A percentile compares a stretch with the other conserved stretches of the same genome.
Conservation (phyloP, 306 rosid species). For the Cucumis sativus region DNA sequence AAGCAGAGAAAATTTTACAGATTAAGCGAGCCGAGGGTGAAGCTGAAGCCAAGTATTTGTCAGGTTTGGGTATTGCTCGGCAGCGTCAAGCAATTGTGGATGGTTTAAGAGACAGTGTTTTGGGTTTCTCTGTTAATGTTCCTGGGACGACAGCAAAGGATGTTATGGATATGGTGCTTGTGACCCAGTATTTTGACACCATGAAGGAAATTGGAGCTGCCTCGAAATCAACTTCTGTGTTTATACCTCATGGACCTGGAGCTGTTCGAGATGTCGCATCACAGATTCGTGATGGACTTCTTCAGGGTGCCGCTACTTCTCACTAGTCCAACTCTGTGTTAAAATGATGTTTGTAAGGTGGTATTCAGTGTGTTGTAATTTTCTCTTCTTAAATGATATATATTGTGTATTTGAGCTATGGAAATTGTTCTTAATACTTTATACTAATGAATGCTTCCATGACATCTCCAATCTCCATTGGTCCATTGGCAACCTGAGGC, state of each 20-base stretch:
- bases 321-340: constrained; percentile 16
- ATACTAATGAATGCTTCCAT: background rate
- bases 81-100: constrained; percentile 95
- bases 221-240: constrained; percentile 87
- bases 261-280: constrained; percentile 77
- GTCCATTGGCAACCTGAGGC: background rate
- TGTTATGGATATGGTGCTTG: constrained; percentile 98
- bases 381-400: background rate
- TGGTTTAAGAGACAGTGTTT: constrained; percentile 84
- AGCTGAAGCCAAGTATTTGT: constrained; percentile 84
- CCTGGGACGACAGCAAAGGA: constrained; percentile 87
- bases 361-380: background rate
- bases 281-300: constrained; percentile 90
- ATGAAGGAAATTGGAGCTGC: constrained; percentile 94
- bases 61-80: constrained; percentile 84
- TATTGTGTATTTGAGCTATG: background rate
- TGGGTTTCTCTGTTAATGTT: constrained; percentile 79
- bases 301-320: constrained; percentile 59
- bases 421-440: background rate
- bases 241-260: constrained; percentile 96
- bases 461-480: background rate
- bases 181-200: constrained; percentile 91
- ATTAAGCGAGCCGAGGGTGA: constrained; percentile 90
- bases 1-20: constrained; percentile 86
- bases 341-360: background rate